Evolutionary conservation across 352 stramenopile species (phyloP).

Genomic region (Globisporangium apiculatum): DNA sequence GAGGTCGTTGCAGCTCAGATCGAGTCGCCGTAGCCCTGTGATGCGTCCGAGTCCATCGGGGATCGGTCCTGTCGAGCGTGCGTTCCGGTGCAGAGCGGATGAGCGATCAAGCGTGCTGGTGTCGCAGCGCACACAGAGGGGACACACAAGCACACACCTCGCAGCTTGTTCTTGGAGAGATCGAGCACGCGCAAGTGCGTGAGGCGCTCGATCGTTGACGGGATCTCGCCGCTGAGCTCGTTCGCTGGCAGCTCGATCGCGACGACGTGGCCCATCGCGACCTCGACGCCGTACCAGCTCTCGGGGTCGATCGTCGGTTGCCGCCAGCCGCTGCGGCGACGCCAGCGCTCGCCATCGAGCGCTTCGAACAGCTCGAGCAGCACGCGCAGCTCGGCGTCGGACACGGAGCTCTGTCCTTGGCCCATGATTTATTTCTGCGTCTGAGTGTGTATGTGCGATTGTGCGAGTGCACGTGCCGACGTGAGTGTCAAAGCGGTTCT

Average conservation of each 20-base stretch:
- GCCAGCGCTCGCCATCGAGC: constrained; percentile 62
- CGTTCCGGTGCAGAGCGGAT: too few species aligned
- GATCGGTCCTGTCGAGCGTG: constrained; percentile 31
- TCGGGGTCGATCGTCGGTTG: constrained; percentile 63
- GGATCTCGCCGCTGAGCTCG: constrained; percentile 36
- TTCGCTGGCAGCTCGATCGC: constrained; percentile 70
- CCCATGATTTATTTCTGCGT: constrained; percentile 29
- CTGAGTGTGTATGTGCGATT: not conserved
- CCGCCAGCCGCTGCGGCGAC: constrained; percentile 69
- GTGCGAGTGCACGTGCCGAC: not conserved
- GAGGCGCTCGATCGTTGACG: constrained; percentile 41
- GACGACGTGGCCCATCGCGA: constrained; percentile 63
- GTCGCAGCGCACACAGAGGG: not conserved
- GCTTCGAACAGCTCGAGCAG: constrained; percentile 71
- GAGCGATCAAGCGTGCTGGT: too few species aligned
- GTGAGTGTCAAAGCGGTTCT: not conserved
- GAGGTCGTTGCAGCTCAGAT: constrained; percentile 83
- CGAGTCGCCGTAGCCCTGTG: constrained; percentile 38
- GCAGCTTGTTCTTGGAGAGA: constrained; percentile 76
- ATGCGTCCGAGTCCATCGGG: constrained; percentile 47
- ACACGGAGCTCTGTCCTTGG: constrained; percentile 76
- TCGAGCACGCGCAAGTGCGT: constrained; percentile 64
- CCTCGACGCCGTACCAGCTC: constrained; percentile 75
- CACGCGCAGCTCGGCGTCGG: constrained; percentile 47
- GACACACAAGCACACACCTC: constrained; percentile 18